Evolutionary conservation across 768 basidiomycete species (phyloP).

Genomic region (Tephrocybe sp.): DNA sequence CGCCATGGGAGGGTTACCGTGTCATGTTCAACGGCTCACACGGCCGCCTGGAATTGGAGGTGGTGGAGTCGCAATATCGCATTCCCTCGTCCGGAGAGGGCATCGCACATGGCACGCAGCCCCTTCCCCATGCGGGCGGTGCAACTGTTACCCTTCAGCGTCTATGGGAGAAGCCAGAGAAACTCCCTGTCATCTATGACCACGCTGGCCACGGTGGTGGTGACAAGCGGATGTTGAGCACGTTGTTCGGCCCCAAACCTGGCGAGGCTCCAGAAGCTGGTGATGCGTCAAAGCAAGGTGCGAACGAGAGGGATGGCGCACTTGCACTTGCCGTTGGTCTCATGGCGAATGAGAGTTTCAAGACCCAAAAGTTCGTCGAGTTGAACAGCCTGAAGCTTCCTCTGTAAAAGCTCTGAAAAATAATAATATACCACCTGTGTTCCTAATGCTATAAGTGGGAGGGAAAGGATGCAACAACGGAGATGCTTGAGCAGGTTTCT

Average conservation of each 20-base stretch:
- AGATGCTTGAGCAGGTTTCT: too few relatives aligned
- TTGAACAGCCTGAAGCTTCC: constrained; percentile 31
- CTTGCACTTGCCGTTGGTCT: constrained; percentile 47
- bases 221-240: constrained; percentile 46
- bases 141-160: constrained; percentile 43
- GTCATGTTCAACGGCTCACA: constrained; percentile 55
- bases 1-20: constrained; percentile 48
- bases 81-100: constrained; percentile 30
- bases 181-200: constrained; percentile 39
- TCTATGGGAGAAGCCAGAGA: constrained; percentile 42
- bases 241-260: constrained; percentile 46
- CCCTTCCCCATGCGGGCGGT: constrained; percentile 42
- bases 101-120: constrained; percentile 33
- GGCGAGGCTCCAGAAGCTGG: constrained; percentile 38
- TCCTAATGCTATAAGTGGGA: too few relatives aligned
- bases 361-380: constrained; percentile 40
- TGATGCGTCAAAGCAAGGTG: constrained; percentile 45
- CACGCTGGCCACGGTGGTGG: constrained; percentile 49
- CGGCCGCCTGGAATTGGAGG: constrained; percentile 50
- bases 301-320: constrained; percentile 48
- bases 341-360: constrained; percentile 50
- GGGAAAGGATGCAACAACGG: too few relatives aligned
- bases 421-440: too few relatives aligned
- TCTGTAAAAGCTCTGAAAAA: too few relatives aligned
- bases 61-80: constrained; percentile 44